phyloP scores from a whole-genome alignment of 768 basidiomycete species.

The Auricularia sp. region DNA sequence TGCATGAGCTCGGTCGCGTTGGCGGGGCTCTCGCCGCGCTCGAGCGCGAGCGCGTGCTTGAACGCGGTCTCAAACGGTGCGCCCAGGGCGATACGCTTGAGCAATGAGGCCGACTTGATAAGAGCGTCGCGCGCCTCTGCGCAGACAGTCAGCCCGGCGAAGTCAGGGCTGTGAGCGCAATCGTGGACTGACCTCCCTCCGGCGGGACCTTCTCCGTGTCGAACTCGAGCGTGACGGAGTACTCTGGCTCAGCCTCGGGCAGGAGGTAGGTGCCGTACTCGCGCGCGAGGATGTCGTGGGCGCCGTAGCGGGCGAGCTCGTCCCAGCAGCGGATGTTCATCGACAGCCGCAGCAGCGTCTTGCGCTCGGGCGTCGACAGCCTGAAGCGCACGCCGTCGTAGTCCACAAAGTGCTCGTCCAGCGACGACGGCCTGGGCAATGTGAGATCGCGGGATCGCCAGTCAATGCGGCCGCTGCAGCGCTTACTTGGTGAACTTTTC shows the following conservation, averaged over 20 bases:
- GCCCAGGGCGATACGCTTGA: conserved; percentile 89
- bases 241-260: conserved; percentile 69
- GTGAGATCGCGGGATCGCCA: conserved; percentile 2
- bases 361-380: conserved; percentile 77
- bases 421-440: conserved; percentile 61
- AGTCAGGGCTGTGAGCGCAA: not conserved
- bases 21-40: conserved; percentile 40
- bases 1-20: conserved; percentile 78
- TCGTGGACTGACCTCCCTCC: conserved; percentile 51
- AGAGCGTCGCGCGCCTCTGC: conserved; percentile 72
- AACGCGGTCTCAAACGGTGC: conserved; percentile 92
- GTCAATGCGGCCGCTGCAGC: conserved; percentile 14
- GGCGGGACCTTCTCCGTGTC: conserved; percentile 79
- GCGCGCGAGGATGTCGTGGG: conserved; percentile 60
- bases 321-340: conserved; percentile 98
- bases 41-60: conserved; percentile 70
- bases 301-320: conserved; percentile 83
- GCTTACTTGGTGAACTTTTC: conserved; percentile 78
- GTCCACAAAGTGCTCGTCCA: conserved; percentile 96
- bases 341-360: conserved; percentile 73
- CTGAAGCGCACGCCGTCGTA: conserved; percentile 96
- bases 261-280: conserved; percentile 74
- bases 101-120: conserved; percentile 67
- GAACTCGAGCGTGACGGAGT: conserved; percentile 77
- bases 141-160: not conserved